These are phyloP conservation scores for Fusarium sp. DNA, from an alignment of 2,329 filamentous ascomycete genomes.

Conservation along the genomic window DNA sequence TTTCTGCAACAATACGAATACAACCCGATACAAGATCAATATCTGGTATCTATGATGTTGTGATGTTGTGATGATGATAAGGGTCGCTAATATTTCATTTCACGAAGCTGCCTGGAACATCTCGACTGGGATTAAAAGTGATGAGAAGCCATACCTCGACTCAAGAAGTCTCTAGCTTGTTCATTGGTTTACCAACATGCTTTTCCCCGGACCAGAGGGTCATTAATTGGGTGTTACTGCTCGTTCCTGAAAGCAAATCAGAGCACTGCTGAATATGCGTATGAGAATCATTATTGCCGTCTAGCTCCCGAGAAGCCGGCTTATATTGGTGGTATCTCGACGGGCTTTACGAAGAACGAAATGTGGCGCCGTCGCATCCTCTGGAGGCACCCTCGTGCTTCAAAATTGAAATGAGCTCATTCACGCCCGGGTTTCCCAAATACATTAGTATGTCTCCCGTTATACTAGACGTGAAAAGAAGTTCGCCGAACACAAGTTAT, in stretches of 20 bases:
- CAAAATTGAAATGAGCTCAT: background rate
- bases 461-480: background rate
- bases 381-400: background rate
- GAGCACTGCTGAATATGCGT: slow-evolving; percentile 25
- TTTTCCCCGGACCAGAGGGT: background rate
- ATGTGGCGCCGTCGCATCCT: too few species aligned
- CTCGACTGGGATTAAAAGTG: background rate
- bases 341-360: background rate
- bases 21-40: slow-evolving; percentile 19
- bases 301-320: background rate
- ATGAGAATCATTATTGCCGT: slow-evolving; percentile 7
- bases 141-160: background rate
- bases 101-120: background rate
- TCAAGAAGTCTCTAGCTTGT: background rate
- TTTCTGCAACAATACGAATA: slow-evolving; percentile 33
- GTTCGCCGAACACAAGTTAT: background rate
- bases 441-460: background rate
- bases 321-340: background rate
- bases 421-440: background rate
- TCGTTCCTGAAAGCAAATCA: slow-evolving; percentile 17
- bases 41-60: background rate
- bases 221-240: background rate
- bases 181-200: background rate
- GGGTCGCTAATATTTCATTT: background rate
- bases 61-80: background rate